phyloP scores from a whole-genome alignment of 2,329 filamentous ascomycete genomes.

The Cadophora sp. region DNA sequence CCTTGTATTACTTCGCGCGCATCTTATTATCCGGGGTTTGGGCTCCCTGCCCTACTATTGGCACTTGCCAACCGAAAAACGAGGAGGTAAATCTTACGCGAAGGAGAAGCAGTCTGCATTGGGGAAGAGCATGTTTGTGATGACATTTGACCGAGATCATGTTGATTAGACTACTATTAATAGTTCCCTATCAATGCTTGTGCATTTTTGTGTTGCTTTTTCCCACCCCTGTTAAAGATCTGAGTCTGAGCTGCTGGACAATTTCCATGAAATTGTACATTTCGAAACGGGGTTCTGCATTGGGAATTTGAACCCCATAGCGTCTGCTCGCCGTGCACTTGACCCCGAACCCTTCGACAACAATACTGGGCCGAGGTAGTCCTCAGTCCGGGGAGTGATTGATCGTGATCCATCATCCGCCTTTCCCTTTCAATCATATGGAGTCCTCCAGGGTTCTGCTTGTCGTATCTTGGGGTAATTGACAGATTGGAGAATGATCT shows the following conservation, averaged over 20 bases:
- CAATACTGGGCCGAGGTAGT: not conserved
- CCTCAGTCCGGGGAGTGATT: not conserved
- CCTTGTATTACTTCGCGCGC: not conserved
- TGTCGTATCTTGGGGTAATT: not conserved
- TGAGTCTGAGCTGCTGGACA: not conserved
- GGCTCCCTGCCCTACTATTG: not conserved
- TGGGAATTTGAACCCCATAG: not conserved
- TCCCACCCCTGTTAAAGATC: constrained; percentile 1
- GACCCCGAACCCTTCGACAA: not conserved
- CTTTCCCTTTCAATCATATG: not conserved
- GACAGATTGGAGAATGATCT: not conserved
- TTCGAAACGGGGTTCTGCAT: not conserved
- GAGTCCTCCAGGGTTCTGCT: not conserved
- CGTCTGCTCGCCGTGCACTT: not conserved
- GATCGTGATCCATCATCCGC: not conserved
- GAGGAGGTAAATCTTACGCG: not conserved
- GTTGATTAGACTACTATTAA: constrained; percentile 10
- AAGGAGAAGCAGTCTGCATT: not conserved
- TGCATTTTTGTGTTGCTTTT: not conserved
- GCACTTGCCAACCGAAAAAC: not conserved
- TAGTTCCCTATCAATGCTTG: constrained; percentile 8
- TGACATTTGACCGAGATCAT: constrained; percentile 4
- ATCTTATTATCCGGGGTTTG: not conserved
- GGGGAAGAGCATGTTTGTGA: not conserved
- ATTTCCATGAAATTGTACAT: constrained; percentile 3